Evolutionary conservation across 2,329 filamentous ascomycete species (phyloP).

Genomic region (Verticillium albo-atrum): DNA sequence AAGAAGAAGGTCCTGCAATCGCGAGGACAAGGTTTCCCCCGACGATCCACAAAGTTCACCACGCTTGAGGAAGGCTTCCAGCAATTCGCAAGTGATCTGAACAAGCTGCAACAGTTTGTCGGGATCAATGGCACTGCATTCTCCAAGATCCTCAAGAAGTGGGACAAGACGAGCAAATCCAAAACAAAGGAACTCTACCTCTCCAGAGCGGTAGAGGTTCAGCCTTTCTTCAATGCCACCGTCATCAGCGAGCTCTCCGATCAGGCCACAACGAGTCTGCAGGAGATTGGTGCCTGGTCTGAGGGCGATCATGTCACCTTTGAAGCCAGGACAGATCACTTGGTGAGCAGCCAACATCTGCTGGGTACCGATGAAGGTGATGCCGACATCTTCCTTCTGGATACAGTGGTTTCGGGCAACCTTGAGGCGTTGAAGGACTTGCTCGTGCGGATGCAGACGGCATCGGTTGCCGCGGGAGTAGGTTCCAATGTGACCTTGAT

Average conservation of each 20-base stretch:
- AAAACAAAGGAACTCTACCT: constrained; percentile 97
- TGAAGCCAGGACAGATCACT: constrained; percentile 55
- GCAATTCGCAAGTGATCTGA: constrained; percentile 92
- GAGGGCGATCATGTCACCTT: constrained; percentile 93
- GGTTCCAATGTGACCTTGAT: constrained; percentile 47
- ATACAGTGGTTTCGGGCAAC: constrained; percentile 82
- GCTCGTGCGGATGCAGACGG: constrained; percentile 63
- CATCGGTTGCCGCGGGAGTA: constrained; percentile 44
- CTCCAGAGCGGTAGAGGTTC: constrained; percentile 91
- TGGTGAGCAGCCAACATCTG: constrained; percentile 61
- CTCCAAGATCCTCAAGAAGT: constrained; percentile 99
- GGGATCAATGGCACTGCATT: constrained; percentile 97
- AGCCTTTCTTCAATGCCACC: constrained; percentile 96
- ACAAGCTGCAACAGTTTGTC: constrained; percentile 97
- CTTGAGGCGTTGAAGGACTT: constrained; percentile 73
- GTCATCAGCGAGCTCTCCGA: constrained; percentile 96
- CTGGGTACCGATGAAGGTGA: constrained; percentile 82
- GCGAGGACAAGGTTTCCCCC: constrained; percentile 69
- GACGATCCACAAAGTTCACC: constrained; percentile 88
- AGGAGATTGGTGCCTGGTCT: constrained; percentile 94
- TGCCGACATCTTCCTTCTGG: constrained; percentile 80
- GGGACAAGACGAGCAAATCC: constrained; percentile 99
- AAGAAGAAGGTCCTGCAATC: constrained; percentile 92
- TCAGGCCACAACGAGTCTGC: constrained; percentile 90
- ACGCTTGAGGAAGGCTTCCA: constrained; percentile 95